phyloP scores from a whole-genome alignment of 2,329 filamentous ascomycete genomes.

The Septoria linicola region DNA sequence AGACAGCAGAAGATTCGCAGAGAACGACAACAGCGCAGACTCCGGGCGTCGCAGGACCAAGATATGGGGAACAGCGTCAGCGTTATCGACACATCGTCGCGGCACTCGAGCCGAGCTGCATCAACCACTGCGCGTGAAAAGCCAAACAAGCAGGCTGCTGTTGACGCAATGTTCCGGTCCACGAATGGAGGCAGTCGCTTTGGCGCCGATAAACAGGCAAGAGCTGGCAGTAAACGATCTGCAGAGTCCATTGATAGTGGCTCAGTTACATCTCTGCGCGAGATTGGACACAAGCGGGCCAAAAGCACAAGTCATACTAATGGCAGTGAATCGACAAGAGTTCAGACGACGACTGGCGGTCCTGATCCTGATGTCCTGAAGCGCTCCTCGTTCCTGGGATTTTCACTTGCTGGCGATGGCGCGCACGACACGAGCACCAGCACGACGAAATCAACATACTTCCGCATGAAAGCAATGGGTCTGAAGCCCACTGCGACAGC shows the following conservation, averaged over 20 bases:
- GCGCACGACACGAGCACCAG: conserved; percentile 39
- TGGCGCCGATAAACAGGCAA: conserved; percentile 18
- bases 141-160: conserved; percentile 9
- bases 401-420: conserved; percentile 28
- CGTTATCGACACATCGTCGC: conserved; percentile 19
- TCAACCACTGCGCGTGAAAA: background rate
- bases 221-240: conserved; percentile 30
- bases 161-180: conserved; percentile 29
- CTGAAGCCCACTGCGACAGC: conserved; percentile 44
- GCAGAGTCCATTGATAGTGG: conserved; percentile 26
- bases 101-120: conserved; percentile 14
- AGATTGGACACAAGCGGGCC: conserved; percentile 31
- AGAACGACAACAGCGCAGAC: conserved; percentile 31
- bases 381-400: conserved; percentile 37
- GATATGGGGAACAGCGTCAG: conserved; percentile 13
- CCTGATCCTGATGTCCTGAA: conserved; percentile 25
- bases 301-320: conserved; percentile 34
- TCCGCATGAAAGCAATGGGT: conserved; percentile 51
- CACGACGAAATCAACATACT: conserved; percentile 52
- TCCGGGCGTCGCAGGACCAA: conserved; percentile 25
- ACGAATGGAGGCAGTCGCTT: conserved; percentile 20
- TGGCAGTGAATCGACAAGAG: conserved; percentile 25
- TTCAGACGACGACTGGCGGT: conserved; percentile 18
- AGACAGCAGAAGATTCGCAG: conserved; percentile 22
- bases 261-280: conserved; percentile 9